Conservation (phyloP, 1,284 basidiomycete genomes). For the Cerrena zonata region DNA sequence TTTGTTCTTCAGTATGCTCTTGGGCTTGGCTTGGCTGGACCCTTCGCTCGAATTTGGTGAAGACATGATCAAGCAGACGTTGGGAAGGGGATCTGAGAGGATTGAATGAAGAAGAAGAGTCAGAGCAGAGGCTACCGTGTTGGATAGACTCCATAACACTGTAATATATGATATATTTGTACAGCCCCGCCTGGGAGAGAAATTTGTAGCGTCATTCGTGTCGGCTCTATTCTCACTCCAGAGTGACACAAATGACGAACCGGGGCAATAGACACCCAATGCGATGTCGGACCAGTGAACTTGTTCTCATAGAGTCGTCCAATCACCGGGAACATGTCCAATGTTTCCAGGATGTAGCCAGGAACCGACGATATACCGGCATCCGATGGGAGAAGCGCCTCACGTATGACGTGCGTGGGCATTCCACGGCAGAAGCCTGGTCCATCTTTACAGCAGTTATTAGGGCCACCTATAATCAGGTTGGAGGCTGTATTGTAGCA, state of each 20-base stretch:
- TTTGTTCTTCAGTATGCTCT: constrained; percentile 2
- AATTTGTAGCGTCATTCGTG: neutral
- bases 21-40: neutral
- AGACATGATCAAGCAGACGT: constrained; percentile 36
- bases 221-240: neutral
- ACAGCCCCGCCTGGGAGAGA: neutral
- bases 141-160: neutral
- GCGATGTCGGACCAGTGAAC: neutral
- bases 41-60: constrained; percentile 11
- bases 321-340: neutral
- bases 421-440: no score
- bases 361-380: neutral
- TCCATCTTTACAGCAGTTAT: no score
- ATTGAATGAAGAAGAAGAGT: neutral
- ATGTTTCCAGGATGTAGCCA: neutral
- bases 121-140: neutral
- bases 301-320: neutral
- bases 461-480: no score
- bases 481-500: no score
- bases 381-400: neutral
- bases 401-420: neutral
- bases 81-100: neutral
- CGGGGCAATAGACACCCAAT: neutral
- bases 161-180: neutral
- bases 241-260: neutral